Conservation (phyloP, 2,329 filamentous ascomycete species). For the Aureobasidium sp. region DNA sequence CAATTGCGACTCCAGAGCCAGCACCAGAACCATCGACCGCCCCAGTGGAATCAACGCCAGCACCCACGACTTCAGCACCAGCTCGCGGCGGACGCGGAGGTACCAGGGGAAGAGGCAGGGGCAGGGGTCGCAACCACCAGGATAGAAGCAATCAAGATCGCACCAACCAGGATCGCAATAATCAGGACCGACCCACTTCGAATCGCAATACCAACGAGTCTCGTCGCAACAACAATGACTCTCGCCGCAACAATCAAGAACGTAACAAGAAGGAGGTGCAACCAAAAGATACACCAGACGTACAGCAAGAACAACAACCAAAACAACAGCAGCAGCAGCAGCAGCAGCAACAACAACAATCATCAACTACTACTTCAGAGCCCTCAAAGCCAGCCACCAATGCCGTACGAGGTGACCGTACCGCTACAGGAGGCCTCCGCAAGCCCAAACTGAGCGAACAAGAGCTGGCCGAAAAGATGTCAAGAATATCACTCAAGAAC, state of each 20-base stretch:
- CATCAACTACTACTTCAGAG: constrained; percentile 17
- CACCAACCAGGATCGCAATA: neutral
- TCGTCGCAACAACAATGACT: neutral
- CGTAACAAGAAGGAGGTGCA: neutral
- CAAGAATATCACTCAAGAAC: constrained; percentile 55
- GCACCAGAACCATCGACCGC: neutral
- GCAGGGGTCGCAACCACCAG: constrained; percentile 10
- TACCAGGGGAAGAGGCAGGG: constrained; percentile 13
- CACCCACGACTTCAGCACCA: constrained; percentile 13
- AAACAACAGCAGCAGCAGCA: constrained; percentile 11
- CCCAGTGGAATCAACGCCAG: constrained; percentile 16
- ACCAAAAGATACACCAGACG: neutral
- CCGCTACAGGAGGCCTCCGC: constrained; percentile 29
- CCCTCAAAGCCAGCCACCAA: constrained; percentile 20
- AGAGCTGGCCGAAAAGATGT: constrained; percentile 55
- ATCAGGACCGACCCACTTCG: neutral
- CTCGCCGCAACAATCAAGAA: constrained; percentile 1
- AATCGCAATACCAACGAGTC: constrained; percentile 11
- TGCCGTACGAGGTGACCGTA: constrained; percentile 30
- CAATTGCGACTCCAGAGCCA: neutral
- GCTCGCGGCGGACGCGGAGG: neutral
- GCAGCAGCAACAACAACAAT: constrained; percentile 15
- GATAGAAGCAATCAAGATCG: neutral
- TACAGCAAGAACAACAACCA: constrained; percentile 11
- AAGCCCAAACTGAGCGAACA: constrained; percentile 58